phyloP scores from a whole-genome alignment of 1,139 yeast species.

The Taiozyma sp. region DNA sequence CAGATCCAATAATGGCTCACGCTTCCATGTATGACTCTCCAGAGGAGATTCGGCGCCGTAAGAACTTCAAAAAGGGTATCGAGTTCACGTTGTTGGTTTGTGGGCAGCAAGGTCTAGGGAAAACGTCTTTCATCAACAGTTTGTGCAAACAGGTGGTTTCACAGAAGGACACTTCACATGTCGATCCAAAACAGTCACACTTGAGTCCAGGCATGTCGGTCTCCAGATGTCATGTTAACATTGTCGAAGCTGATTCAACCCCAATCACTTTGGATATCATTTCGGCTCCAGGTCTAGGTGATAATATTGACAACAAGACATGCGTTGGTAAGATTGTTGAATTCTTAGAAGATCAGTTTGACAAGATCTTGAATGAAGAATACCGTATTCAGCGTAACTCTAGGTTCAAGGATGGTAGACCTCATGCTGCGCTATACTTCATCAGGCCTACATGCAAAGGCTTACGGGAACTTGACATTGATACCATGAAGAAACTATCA shows the following conservation, averaged over 20 bases:
- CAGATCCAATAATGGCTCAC: neutral
- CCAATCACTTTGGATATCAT: constrained; percentile 38
- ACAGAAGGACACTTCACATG: constrained; percentile 12
- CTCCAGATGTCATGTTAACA: constrained; percentile 23
- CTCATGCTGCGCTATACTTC: constrained; percentile 61
- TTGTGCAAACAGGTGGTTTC: constrained; percentile 39
- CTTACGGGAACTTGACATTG: constrained; percentile 40
- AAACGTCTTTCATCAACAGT: constrained; percentile 58
- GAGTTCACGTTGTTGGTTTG: constrained; percentile 52
- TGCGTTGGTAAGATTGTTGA: constrained; percentile 38
- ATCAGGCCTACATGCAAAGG: constrained; percentile 55
- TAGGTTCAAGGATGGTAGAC: constrained; percentile 49
- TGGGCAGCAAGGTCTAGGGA: constrained; percentile 60
- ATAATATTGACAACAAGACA: constrained; percentile 30
- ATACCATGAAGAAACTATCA: constrained; percentile 45
- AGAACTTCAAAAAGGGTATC: constrained; percentile 55
- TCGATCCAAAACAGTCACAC: constrained; percentile 22
- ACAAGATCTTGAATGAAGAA: constrained; percentile 53
- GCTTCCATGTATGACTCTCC: constrained; percentile 24
- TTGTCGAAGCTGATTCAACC: constrained; percentile 35
- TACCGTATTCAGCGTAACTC: constrained; percentile 54
- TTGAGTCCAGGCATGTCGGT: constrained; percentile 25
- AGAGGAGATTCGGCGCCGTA: constrained; percentile 51
- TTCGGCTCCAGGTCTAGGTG: constrained; percentile 44
- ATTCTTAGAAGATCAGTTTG: constrained; percentile 53